Evolutionary conservation across 805 yeast genomes (phyloP), one percentile per base, ranked within the genome.

Genomic region (Kluyveromyces nonfermentans): DNA sequence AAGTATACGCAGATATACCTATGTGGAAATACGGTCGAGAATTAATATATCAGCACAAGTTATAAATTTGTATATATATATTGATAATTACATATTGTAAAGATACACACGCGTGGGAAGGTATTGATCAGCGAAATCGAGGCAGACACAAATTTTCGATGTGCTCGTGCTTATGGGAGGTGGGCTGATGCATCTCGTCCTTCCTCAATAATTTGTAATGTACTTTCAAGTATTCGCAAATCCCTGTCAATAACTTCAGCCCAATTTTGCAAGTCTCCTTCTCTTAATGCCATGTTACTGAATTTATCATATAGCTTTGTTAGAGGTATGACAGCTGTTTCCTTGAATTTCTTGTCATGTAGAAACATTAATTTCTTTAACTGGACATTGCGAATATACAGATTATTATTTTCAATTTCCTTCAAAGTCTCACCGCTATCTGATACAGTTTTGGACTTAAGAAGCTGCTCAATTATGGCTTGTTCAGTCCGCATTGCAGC

Each of bases 191-290:
- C 33, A 30, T 38, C 19, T 12, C 19, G 19, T 31, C 28, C 41
- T 12, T 62, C 67, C 17, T 57, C 52, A 3, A 73, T 58, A 16
- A 69, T 51, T 41, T 59, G 55, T 41, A 72, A 51, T 0, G 87
- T 72, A 35, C 68, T 63, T 56, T 87, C 96, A 36, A 87, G 60
- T 1, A 85, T 77, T 38, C 95, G 63, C 16, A 88, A 62, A 41
- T 80, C 79, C 50, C 82, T 83, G 60, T 87, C 95, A 2, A 85
- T 55, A 14, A 72, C 48, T 56, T 87, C 96, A 0, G 86, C 78
- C 51, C 77, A 69, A 35, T 69, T 67, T 52, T 79, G 85, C 2
- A 75, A 56, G 40, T 68, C 66, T 1, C 67, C 70, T 3, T 62
- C 59, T 51, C 57, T 41, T 32, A 44, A 15, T 25, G 43, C 38